phyloP scores from a whole-genome alignment of 768 basidiomycete species.

The Daedaleopsis sinensis region DNA sequence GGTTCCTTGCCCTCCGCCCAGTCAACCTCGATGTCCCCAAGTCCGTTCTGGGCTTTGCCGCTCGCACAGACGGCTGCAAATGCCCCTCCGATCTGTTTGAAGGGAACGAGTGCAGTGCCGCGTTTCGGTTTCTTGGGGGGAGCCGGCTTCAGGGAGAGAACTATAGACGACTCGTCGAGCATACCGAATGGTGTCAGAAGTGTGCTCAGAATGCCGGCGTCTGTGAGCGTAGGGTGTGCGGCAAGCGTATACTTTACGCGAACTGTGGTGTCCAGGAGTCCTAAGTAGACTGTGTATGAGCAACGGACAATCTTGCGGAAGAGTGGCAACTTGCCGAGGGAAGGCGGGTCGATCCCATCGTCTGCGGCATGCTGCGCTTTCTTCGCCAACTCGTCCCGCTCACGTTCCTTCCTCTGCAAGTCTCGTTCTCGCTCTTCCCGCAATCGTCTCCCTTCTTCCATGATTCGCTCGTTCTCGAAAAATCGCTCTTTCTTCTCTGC shows the following conservation, averaged over 20 bases:
- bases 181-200: slow-evolving; percentile 65
- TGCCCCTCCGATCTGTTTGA: slow-evolving; percentile 74
- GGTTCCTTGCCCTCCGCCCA: slow-evolving; percentile 83
- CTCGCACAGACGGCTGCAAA: slow-evolving; percentile 74
- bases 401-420: slow-evolving; percentile 46
- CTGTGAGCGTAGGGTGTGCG: slow-evolving; percentile 58
- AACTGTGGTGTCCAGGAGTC: slow-evolving; percentile 73
- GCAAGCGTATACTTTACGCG: slow-evolving; percentile 69
- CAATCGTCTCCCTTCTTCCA: slow-evolving; percentile 70
- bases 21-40: slow-evolving; percentile 65
- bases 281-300: slow-evolving; percentile 33
- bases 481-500: slow-evolving; percentile 55
- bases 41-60: slow-evolving; percentile 50
- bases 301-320: no score
- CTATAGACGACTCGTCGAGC: slow-evolving; percentile 64
- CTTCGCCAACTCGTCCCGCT: slow-evolving; percentile 36
- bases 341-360: slow-evolving; percentile 55
- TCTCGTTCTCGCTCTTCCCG: slow-evolving; percentile 69
- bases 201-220: slow-evolving; percentile 46
- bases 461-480: slow-evolving; percentile 71
- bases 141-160: slow-evolving; percentile 63
- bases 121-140: slow-evolving; percentile 61
- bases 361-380: slow-evolving; percentile 37
- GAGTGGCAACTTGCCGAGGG: slow-evolving; percentile 44
- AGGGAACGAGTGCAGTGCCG: slow-evolving; percentile 75